Percentiles rank a stretch among this genome's conserved stretches.
phyloP scores from a whole-genome alignment of 2,329 filamentous ascomycete species.

The Endoconidiophora polonica region DNA sequence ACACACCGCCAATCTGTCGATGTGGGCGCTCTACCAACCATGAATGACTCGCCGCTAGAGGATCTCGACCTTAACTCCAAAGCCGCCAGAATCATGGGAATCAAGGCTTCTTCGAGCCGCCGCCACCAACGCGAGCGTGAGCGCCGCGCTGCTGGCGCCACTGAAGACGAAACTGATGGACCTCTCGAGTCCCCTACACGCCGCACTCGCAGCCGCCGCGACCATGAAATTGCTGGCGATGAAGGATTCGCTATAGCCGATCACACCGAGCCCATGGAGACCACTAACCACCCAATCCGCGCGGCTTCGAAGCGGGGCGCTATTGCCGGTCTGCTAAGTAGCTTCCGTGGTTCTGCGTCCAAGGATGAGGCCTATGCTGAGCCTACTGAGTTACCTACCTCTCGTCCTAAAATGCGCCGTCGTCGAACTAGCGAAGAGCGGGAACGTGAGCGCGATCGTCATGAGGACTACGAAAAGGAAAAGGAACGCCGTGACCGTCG shows the following conservation, averaged over 20 bases:
- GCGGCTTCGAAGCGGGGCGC: constrained; percentile 10
- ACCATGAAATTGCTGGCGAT: background rate
- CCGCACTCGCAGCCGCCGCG: constrained; percentile 1
- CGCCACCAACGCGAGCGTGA: constrained; percentile 9
- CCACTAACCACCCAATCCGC: constrained; percentile 1
- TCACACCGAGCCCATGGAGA: background rate
- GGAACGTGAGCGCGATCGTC: constrained; percentile 15
- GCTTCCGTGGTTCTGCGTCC: constrained; percentile 30
- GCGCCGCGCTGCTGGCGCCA: constrained; percentile 12
- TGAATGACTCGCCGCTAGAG: background rate
- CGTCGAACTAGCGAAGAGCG: constrained; percentile 17
- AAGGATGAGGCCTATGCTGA: constrained; percentile 22
- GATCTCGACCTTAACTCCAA: constrained; percentile 32
- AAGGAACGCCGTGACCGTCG: constrained; percentile 2
- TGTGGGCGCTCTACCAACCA: constrained; percentile 17
- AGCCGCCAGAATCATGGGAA: constrained; percentile 60
- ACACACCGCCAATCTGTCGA: constrained; percentile 56
- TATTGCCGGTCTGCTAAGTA: constrained; percentile 44
- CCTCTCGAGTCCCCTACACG: constrained; percentile 6
- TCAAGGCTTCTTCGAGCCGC: constrained; percentile 22
- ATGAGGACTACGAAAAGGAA: background rate
- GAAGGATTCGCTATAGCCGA: constrained; percentile 1
- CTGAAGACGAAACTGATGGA: constrained; percentile 9
- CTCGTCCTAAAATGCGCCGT: background rate
- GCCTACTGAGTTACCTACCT: background rate